phyloP scores from a whole-genome alignment of 805 yeast genomes.

The Zygotorulaspora danielsina region DNA sequence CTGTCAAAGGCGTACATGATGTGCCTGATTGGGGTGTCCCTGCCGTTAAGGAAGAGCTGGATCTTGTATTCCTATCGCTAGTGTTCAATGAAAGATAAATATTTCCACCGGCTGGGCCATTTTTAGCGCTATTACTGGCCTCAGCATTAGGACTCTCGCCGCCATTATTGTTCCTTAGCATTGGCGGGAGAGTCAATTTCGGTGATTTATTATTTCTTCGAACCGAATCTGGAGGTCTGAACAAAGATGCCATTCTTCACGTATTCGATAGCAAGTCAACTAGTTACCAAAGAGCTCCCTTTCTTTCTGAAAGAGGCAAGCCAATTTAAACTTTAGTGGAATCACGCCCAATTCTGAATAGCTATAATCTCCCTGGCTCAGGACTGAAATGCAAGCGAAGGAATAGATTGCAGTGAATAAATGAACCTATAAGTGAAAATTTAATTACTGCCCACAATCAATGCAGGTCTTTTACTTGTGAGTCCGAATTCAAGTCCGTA shows the following conservation, averaged over 20 bases:
- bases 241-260: conserved; percentile 31
- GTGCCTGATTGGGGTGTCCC: conserved; percentile 21
- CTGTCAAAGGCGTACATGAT: conserved; percentile 16
- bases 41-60: conserved; percentile 12
- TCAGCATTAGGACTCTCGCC: conserved; percentile 15
- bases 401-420: too few relatives aligned
- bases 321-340: too few relatives aligned
- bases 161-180: conserved; percentile 23
- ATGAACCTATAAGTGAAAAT: too few relatives aligned
- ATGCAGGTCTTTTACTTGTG: too few relatives aligned
- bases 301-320: too few relatives aligned
- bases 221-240: conserved; percentile 42
- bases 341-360: too few relatives aligned
- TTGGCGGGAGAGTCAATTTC: conserved; percentile 41
- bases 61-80: neutral
- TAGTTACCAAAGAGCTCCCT: too few relatives aligned
- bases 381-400: too few relatives aligned
- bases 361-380: too few relatives aligned
- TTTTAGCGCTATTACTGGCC: conserved; percentile 4
- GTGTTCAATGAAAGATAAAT: neutral
- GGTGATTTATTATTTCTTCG: conserved; percentile 42
- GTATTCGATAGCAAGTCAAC: too few relatives aligned
- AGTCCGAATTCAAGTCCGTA: too few relatives aligned
- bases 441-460: too few relatives aligned
- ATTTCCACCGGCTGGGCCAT: neutral